Conservation (phyloP, 306 rosid species). For the Argentina anserina region DNA sequence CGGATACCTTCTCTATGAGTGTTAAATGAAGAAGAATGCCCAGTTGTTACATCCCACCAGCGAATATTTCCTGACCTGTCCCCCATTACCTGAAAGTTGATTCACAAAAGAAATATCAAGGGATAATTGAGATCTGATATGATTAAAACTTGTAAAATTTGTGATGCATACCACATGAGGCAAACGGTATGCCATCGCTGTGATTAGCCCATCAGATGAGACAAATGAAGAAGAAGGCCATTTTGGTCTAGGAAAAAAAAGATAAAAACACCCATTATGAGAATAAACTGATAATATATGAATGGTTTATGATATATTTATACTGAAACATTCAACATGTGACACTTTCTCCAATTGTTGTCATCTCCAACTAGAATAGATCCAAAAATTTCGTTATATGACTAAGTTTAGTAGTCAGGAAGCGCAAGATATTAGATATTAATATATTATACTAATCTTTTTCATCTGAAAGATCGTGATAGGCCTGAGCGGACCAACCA, state of each 20-base stretch:
- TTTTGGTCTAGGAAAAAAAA: constrained; percentile 67
- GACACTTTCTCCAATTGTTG: not conserved
- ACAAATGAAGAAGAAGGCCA: constrained; percentile 97
- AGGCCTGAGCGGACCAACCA: constrained; percentile 8
- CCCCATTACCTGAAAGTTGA: constrained; percentile 88
- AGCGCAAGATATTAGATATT: not conserved
- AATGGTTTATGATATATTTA: not conserved
- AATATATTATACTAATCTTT: not conserved
- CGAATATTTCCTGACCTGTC: constrained; percentile 87
- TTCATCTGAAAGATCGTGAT: not conserved
- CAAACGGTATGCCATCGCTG: constrained; percentile 98
- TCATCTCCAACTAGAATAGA: not conserved
- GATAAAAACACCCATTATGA: not conserved
- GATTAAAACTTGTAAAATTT: constrained; percentile 11
- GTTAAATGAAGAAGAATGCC: constrained; percentile 89
- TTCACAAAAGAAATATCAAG: constrained; percentile 24
- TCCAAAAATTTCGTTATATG: not conserved
- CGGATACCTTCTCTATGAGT: constrained; percentile 95
- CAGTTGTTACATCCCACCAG: constrained; percentile 98
- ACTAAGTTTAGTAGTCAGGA: not conserved
- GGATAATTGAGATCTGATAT: constrained; percentile 7
- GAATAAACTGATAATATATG: not conserved
- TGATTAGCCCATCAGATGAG: constrained; percentile 78
- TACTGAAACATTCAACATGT: not conserved
- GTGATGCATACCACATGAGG: constrained; percentile 79